Evolutionary conservation across 352 stramenopile species (phyloP).

Genomic region (Globisporangium abappressorium): DNA sequence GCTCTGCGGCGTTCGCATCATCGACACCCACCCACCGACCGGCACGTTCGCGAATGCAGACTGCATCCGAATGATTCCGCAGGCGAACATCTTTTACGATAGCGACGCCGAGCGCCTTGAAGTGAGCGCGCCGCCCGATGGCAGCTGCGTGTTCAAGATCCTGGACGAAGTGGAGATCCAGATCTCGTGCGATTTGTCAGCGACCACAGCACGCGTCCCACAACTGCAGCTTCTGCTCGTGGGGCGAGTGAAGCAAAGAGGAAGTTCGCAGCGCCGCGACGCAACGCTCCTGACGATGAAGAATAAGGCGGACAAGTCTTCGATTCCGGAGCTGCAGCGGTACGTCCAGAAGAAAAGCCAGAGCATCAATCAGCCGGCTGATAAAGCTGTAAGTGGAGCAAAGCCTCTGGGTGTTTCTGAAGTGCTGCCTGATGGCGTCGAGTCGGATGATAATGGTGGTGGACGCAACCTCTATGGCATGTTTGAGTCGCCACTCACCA

Average conservation of each 20-base stretch:
- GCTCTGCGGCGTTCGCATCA: slow-evolving; percentile 65
- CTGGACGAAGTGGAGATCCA: slow-evolving; percentile 79
- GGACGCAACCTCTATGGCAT: slow-evolving; percentile 35
- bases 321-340: slow-evolving; percentile 57
- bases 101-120: slow-evolving; percentile 25
- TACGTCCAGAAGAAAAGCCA: slow-evolving; percentile 57
- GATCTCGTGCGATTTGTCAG: slow-evolving; percentile 71
- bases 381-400: not conserved
- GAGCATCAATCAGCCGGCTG: slow-evolving; percentile 10
- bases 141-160: slow-evolving; percentile 51
- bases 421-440: not conserved
- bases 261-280: slow-evolving; percentile 18
- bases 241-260: slow-evolving; percentile 39
- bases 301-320: slow-evolving; percentile 27
- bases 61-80: slow-evolving; percentile 63
- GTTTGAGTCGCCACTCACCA: slow-evolving; percentile 21
- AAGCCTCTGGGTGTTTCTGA: slow-evolving; percentile 2
- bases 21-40: slow-evolving; percentile 54
- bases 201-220: slow-evolving; percentile 69
- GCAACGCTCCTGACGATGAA: slow-evolving; percentile 25
- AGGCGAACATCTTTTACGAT: slow-evolving; percentile 38
- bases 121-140: slow-evolving; percentile 26
- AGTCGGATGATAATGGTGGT: slow-evolving; percentile 4
- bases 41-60: slow-evolving; percentile 54
- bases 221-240: slow-evolving; percentile 71